Conservation (phyloP, 148 eudicot species). For the Amaranthus hypochondriacus region DNA sequence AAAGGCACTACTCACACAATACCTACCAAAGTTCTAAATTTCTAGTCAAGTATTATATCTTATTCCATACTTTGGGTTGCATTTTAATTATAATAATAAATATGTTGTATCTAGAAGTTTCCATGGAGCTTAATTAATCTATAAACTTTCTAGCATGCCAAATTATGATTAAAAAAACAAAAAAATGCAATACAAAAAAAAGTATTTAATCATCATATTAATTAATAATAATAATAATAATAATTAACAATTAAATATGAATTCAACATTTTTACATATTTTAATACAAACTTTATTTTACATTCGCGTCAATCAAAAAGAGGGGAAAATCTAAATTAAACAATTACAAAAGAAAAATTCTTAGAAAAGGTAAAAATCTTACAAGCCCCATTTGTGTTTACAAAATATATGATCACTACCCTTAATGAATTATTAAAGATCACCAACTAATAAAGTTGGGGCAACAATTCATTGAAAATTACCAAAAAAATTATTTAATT, state of each 20-base stretch:
- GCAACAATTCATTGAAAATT: neutral
- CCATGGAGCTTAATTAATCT: too few species aligned
- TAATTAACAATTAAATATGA: too few species aligned
- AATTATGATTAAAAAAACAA: too few species aligned
- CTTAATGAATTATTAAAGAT: neutral
- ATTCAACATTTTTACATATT: neutral
- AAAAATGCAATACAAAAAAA: too few species aligned
- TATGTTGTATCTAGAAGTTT: too few species aligned
- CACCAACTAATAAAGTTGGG: neutral
- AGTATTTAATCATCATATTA: too few species aligned
- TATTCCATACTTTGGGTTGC: neutral
- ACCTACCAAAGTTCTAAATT: neutral
- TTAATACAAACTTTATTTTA: conserved; percentile 7
- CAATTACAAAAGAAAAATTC: neutral
- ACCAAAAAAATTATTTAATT: too few species aligned
- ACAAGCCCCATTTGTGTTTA: neutral
- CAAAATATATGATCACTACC: neutral
- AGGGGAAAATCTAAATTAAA: neutral
- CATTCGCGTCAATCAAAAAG: neutral
- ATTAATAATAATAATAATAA: too few species aligned
- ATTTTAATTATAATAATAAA: too few species aligned
- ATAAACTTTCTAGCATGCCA: too few species aligned
- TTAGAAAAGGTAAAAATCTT: neutral
- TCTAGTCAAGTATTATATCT: neutral
- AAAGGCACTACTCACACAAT: neutral